phyloP scores from a whole-genome alignment of 768 basidiomycete species.

The Epithele typhae region DNA sequence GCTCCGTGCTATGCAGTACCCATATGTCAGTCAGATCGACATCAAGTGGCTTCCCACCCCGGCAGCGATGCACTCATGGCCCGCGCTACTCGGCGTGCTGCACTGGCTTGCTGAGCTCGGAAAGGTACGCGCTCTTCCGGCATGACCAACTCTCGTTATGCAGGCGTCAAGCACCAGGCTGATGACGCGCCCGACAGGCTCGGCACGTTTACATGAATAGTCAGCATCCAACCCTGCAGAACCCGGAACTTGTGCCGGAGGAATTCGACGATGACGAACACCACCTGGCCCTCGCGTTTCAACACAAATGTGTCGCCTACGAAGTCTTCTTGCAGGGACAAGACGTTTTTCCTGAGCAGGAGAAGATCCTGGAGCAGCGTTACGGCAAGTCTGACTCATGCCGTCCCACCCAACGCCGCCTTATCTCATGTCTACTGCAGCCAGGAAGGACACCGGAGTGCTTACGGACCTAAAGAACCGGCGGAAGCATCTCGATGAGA shows the following conservation, averaged over 20 bases:
- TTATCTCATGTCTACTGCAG: too few species aligned
- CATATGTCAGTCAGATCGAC: conserved; percentile 72
- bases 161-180: too few species aligned
- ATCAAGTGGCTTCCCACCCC: conserved; percentile 86
- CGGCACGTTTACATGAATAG: conserved; percentile 49
- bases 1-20: conserved; percentile 76
- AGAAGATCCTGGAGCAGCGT: conserved; percentile 65
- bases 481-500: conserved; percentile 40
- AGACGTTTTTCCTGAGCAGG: conserved; percentile 67
- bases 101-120: conserved; percentile 91
- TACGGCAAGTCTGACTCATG: conserved; percentile 52
- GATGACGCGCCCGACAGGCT: conserved; percentile 23
- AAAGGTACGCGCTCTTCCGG: conserved; percentile 59
- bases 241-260: conserved; percentile 55
- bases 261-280: conserved; percentile 74
- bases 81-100: conserved; percentile 76
- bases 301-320: conserved; percentile 68
- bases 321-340: conserved; percentile 59
- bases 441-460: conserved; percentile 67
- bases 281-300: conserved; percentile 73
- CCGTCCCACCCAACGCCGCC: too few species aligned
- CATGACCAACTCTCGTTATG: too few species aligned
- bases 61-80: conserved; percentile 92
- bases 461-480: conserved; percentile 59
- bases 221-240: conserved; percentile 65